Percentiles rank a stretch among this genome's conserved stretches.
Conservation (phyloP, 257 asterid genomes). For the Petunia secreta region DNA sequence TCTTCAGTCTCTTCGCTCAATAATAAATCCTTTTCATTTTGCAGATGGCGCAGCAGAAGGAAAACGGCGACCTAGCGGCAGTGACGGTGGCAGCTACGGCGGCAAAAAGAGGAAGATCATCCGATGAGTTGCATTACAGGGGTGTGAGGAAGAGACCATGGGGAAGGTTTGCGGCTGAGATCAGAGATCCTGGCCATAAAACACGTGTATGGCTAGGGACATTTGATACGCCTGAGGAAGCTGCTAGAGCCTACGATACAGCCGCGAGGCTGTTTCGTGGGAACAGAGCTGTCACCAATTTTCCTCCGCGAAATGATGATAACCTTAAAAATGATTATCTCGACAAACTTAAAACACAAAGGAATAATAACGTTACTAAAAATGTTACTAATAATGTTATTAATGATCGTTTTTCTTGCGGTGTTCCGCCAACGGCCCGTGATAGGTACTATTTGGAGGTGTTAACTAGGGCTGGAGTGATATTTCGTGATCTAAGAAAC, state of each 20-base stretch:
- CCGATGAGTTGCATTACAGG: not conserved
- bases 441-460: slow-evolving; percentile 17
- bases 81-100: not conserved
- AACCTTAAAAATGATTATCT: no score
- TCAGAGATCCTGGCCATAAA: slow-evolving; percentile 28
- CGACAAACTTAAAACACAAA: not conserved
- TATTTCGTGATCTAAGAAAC: not conserved
- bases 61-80: not conserved
- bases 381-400: not conserved
- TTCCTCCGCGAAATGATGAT: not conserved
- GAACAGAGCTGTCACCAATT: slow-evolving; percentile 17
- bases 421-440: not conserved
- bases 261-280: slow-evolving; percentile 22
- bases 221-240: slow-evolving; percentile 12
- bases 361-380: no score
- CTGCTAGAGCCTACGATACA: slow-evolving; percentile 15
- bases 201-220: slow-evolving; percentile 26
- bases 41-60: not conserved
- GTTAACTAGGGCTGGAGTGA: slow-evolving; percentile 1
- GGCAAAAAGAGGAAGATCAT: not conserved
- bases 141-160: slow-evolving; percentile 32
- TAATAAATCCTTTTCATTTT: not conserved
- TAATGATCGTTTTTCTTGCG: no score
- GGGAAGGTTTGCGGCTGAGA: slow-evolving; percentile 25
- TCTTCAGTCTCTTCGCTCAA: no score